Conservation (phyloP, 352 stramenopile genomes). For the Globisporangium echinulatum region DNA sequence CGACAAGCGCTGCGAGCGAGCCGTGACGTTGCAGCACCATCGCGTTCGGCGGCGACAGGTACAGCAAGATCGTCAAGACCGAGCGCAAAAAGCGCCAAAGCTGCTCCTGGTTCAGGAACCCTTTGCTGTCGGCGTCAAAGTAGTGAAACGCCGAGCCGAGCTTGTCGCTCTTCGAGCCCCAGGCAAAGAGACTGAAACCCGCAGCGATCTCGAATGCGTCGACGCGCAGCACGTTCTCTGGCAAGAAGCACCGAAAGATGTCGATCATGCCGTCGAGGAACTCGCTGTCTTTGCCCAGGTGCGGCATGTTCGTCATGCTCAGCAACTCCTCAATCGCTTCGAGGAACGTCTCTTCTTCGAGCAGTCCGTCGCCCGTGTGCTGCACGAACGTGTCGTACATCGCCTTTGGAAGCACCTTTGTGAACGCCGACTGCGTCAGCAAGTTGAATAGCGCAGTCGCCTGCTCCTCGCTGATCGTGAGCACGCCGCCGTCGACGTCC, state of each 20-base stretch:
- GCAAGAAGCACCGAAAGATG: slow-evolving; percentile 69
- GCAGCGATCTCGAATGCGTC: slow-evolving; percentile 82
- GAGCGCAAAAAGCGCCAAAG: slow-evolving; percentile 83
- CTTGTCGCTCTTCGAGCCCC: slow-evolving; percentile 85
- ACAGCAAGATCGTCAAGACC: slow-evolving; percentile 63
- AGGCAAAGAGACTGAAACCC: slow-evolving; percentile 74
- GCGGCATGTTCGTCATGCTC: slow-evolving; percentile 61
- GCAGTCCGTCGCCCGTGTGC: slow-evolving; percentile 71
- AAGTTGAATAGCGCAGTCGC: slow-evolving; percentile 57
- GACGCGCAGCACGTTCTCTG: slow-evolving; percentile 52
- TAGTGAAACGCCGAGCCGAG: slow-evolving; percentile 78
- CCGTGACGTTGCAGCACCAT: slow-evolving; percentile 47
- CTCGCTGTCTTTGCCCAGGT: slow-evolving; percentile 69
- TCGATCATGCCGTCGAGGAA: slow-evolving; percentile 75
- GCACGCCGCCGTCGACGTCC: slow-evolving; percentile 44
- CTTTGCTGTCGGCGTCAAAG: slow-evolving; percentile 79
- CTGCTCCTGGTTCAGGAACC: slow-evolving; percentile 70
- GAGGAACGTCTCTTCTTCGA: slow-evolving; percentile 82
- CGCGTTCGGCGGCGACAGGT: slow-evolving; percentile 62
- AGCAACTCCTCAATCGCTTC: slow-evolving; percentile 74
- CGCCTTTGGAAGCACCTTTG: slow-evolving; percentile 52
- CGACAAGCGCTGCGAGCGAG: slow-evolving; percentile 65
- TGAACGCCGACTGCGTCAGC: slow-evolving; percentile 61
- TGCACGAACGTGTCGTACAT: slow-evolving; percentile 87
- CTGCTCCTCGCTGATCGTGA: slow-evolving; percentile 55